These are phyloP conservation scores for Botrytis elliptica DNA, from an alignment of 2,329 filamentous ascomycete species.

Conservation along the genomic window DNA sequence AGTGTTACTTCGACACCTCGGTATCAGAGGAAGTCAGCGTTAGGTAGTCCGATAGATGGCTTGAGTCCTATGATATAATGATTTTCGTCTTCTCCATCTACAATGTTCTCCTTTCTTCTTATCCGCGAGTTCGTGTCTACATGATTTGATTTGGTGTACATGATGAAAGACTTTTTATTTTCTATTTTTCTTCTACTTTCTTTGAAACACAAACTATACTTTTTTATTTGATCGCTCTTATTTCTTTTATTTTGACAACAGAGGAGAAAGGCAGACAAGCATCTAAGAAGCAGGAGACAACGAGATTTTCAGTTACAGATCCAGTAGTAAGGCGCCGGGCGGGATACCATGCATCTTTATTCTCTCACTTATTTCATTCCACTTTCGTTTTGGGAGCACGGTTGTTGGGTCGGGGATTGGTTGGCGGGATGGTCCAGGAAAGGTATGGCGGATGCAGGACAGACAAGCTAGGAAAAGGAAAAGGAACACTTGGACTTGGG, in stretches of 20 bases:
- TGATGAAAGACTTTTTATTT: slow-evolving; percentile 1
- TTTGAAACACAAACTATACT: background rate
- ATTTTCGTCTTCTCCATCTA: slow-evolving; percentile 13
- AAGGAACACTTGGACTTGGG: background rate
- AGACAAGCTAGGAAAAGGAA: background rate
- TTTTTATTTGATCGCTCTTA: background rate
- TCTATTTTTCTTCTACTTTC: slow-evolving; percentile 6
- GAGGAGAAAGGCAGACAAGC: background rate
- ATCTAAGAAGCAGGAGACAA: background rate
- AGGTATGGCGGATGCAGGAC: background rate
- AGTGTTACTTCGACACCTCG: slow-evolving; percentile 43
- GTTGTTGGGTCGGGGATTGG: background rate
- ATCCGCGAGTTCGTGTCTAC: background rate
- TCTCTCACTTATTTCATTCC: background rate
- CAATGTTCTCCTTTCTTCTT: background rate
- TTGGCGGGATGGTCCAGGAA: background rate
- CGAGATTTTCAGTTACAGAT: background rate
- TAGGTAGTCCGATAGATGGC: slow-evolving; percentile 42
- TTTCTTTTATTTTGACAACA: background rate
- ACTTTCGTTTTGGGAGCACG: background rate
- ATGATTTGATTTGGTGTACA: slow-evolving; percentile 1
- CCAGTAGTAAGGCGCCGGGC: background rate
- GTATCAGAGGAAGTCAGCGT: slow-evolving; percentile 27
- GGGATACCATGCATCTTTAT: slow-evolving; percentile 8
- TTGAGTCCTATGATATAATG: slow-evolving; percentile 50